Evolutionary conservation across 306 rosid genomes (phyloP), one percentile per base, ranked within the genome.

Genomic region (Pterocarpus macrocarpus): DNA sequence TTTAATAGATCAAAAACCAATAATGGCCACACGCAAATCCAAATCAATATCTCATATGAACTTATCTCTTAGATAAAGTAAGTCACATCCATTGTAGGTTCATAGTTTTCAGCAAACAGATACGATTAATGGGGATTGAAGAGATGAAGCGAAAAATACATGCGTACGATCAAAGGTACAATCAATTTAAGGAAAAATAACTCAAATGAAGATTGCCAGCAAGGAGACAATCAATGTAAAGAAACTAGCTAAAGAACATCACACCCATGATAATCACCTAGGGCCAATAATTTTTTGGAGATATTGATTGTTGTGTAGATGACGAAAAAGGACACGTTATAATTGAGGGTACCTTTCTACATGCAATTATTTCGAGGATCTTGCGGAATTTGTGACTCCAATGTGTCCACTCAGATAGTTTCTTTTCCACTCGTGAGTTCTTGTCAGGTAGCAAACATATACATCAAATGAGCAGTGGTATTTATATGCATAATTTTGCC

Each of bases 301-400:
- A 76, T 6, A 64, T 74, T 43, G 83, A 81, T 76, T 14, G 50
- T 10, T 66, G 72, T 61, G 68, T 16, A 80, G 72, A 70, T 76
- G 84, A 69, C 8, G 75, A 44, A 59, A 85, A 79, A 82, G 75
- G 81, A 78, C 75, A 69, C 28, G 75, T 22, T 82, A 79, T 86
- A 75, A 69, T 82, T 75, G 84, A 78, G 70, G 72, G 73, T 55
- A 9, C 69, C 69, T 79, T 73, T 83, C 71, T 71, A 71, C 5
- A 12, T 72, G 76, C 83, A 86, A 83, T 83, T 61, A 83, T 86
- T 80, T 72, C 3, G 83, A 83, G 83, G 81, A 73, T 83, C 78
- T 80, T 73, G 77, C 83, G 81, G 87, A 86, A 80, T 83, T 59
- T 86, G 87, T 76, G 87, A 86, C 78, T 86, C 75, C 44, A 52